These are phyloP conservation scores for Phytopythium ostracodes DNA, from an alignment of 352 stramenopile species.

Conservation along the genomic window DNA sequence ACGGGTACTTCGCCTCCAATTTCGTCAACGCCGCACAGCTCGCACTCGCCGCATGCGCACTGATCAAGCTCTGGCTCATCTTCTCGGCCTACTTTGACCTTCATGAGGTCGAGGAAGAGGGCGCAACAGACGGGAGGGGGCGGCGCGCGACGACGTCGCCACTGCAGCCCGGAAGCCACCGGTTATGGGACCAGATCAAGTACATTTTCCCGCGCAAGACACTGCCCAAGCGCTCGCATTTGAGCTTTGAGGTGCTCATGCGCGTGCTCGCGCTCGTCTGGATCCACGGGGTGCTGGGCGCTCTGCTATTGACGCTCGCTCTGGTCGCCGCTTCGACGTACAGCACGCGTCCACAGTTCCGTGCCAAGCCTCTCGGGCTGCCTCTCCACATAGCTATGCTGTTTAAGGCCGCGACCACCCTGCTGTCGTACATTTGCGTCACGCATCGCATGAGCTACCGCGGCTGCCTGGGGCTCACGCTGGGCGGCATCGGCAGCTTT, in stretches of 20 bases:
- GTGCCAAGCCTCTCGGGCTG: constrained; percentile 34
- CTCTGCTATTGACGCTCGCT: constrained; percentile 43
- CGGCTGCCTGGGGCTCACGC: constrained; percentile 48
- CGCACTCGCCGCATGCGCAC: constrained; percentile 38
- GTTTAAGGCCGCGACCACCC: constrained; percentile 47
- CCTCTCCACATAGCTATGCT: constrained; percentile 63
- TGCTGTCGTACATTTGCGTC: constrained; percentile 48
- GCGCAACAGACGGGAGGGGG: constrained; percentile 8
- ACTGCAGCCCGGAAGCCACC: constrained; percentile 19
- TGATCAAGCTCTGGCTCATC: constrained; percentile 64
- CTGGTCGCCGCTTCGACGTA: constrained; percentile 42
- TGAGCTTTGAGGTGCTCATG: constrained; percentile 73
- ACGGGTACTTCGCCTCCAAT: constrained; percentile 47
- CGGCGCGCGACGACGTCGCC: not conserved
- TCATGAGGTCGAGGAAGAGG: constrained; percentile 39
- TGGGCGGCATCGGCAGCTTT: constrained; percentile 21
- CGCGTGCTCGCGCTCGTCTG: constrained; percentile 62
- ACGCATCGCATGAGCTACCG: constrained; percentile 63
- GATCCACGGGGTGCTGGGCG: constrained; percentile 61
- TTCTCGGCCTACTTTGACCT: constrained; percentile 71
- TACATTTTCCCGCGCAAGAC: constrained; percentile 73
- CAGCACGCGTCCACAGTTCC: constrained; percentile 48
- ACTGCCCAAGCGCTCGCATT: constrained; percentile 39
- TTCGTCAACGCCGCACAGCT: constrained; percentile 46
- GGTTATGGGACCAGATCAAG: constrained; percentile 49